Conservation (phyloP, 768 basidiomycete genomes). For the Rhodotorula paludigena region DNA sequence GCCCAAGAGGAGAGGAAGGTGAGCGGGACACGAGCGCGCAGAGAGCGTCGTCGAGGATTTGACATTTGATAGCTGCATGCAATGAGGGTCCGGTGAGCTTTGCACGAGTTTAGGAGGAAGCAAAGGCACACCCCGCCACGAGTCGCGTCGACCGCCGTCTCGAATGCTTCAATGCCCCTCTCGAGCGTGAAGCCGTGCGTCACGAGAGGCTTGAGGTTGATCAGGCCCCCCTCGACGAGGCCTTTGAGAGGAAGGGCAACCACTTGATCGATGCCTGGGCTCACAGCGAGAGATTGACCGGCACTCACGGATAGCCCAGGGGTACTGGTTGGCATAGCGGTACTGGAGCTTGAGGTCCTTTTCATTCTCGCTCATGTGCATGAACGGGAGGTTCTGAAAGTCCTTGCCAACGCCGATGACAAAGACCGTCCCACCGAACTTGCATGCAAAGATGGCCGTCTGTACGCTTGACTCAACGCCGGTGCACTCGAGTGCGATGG, state of each 20-base stretch:
- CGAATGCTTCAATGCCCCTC: conserved; percentile 49
- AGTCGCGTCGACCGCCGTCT: conserved; percentile 32
- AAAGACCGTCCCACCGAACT: conserved; percentile 49
- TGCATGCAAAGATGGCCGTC: conserved; percentile 48
- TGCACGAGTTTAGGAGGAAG: background rate
- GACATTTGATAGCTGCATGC: conserved; percentile 22
- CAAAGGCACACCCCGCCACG: conserved; percentile 3
- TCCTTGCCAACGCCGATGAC: conserved; percentile 50
- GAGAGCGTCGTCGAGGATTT: conserved; percentile 10
- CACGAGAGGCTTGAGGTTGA: conserved; percentile 46
- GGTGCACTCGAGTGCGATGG: conserved; percentile 50
- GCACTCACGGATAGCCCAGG: conserved; percentile 47
- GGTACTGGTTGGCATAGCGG: conserved; percentile 50
- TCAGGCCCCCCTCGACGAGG: conserved; percentile 35
- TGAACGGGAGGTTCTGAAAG: conserved; percentile 10
- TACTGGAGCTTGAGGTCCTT: conserved; percentile 51
- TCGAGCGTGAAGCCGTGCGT: conserved; percentile 50
- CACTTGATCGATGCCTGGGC: no score
- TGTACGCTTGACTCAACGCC: conserved; percentile 49
- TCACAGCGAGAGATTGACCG: no score
- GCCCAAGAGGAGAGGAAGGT: no score
- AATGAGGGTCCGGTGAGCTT: background rate
- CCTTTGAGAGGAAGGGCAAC: no score
- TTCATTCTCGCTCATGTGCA: conserved; percentile 34
- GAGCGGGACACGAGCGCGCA: no score